Conservation (phyloP, 2,329 filamentous ascomycete species). For the Fonsecaea nubica region DNA sequence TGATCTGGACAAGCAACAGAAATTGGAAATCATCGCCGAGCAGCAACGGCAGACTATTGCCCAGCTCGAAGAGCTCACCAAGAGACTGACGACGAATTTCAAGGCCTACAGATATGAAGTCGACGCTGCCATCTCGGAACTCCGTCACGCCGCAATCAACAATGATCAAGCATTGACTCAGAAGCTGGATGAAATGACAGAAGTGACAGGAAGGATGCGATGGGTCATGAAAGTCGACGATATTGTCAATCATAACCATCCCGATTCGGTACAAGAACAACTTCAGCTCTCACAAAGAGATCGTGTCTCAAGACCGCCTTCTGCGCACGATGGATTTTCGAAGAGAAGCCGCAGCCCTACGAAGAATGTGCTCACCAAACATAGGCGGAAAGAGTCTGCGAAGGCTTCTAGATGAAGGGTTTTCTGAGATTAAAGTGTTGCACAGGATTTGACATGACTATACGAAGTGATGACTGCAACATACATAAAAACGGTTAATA, state of each 20-base stretch:
- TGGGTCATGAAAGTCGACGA: slow-evolving; percentile 55
- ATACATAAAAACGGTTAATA: slow-evolving; percentile 23
- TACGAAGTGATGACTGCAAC: slow-evolving; percentile 34
- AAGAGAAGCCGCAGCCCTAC: slow-evolving; percentile 31
- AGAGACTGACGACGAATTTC: slow-evolving; percentile 49
- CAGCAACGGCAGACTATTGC: slow-evolving; percentile 55
- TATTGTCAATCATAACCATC: slow-evolving; percentile 40
- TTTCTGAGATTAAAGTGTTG: slow-evolving; percentile 6
- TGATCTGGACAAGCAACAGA: slow-evolving; percentile 47
- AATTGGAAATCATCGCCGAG: slow-evolving; percentile 54
- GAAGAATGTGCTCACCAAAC: slow-evolving; percentile 32
- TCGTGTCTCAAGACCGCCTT: slow-evolving; percentile 7
- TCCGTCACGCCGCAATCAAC: slow-evolving; percentile 37
- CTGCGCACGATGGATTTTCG: slow-evolving; percentile 18
- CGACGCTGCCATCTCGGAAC: slow-evolving; percentile 48
- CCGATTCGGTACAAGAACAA: neutral
- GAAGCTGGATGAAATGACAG: slow-evolving; percentile 50
- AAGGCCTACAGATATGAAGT: slow-evolving; percentile 51
- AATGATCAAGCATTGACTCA: slow-evolving; percentile 45
- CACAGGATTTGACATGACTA: slow-evolving; percentile 22
- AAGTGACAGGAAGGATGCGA: slow-evolving; percentile 54
- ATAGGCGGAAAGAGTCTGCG: slow-evolving; percentile 36
- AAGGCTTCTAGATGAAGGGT: slow-evolving; percentile 33
- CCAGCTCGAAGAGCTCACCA: slow-evolving; percentile 48
- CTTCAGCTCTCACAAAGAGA: slow-evolving; percentile 3